Base-by-base conservation (phyloP, 208 protist genomes). In the Porcisia hertigi region DNA sequence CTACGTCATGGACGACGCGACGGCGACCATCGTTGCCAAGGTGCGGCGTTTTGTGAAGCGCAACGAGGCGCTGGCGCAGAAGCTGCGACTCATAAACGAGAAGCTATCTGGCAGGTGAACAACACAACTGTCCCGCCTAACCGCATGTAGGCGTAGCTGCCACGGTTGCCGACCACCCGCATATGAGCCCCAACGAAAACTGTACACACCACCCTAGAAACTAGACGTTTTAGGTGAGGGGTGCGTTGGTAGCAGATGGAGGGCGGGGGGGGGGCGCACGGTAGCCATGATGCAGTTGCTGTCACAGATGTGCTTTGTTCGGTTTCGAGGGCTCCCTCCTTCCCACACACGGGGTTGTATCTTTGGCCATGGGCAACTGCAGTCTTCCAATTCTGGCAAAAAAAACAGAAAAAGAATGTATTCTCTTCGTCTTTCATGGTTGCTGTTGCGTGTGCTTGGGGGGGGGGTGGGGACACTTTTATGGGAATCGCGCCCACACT, bases 1-100 rank as follows among this genome's bases (percentile, higher is more conserved):
- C 75, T 94, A 95, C 77, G 85, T 98, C 65, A 95, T 97, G 88
- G 96, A 98, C 65, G 96, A 98, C 74, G 87, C 92, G 3, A 93
- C 96, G 0, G 54, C 54, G 14, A 77, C 76, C 41, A 45, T 97
- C 1, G 85, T 81, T 2, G 69, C 75, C 4, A 95, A 95, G 72
- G 55, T 95, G 25, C 79, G 79, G 11, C 88, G 86, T 49, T 95
- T 95, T 57, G 84, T 94, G 65, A 77, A 83, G 39, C 85, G 93
- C 11, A 91, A 80, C 14, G 75, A 80, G 20, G 79, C 81, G 34
- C 62, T 95, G 80, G 67, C 67, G 36, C 76, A 88, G 71, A 92
- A 92, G 75, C 73, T 94, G 39, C 77, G 67, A 25, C 67, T 58
- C 9, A 57, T 85, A 45, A 81, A 82, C 54, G 54, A 66, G 54